Conservation (phyloP, 1,284 basidiomycete genomes). For the Microbotryum saponariae region DNA sequence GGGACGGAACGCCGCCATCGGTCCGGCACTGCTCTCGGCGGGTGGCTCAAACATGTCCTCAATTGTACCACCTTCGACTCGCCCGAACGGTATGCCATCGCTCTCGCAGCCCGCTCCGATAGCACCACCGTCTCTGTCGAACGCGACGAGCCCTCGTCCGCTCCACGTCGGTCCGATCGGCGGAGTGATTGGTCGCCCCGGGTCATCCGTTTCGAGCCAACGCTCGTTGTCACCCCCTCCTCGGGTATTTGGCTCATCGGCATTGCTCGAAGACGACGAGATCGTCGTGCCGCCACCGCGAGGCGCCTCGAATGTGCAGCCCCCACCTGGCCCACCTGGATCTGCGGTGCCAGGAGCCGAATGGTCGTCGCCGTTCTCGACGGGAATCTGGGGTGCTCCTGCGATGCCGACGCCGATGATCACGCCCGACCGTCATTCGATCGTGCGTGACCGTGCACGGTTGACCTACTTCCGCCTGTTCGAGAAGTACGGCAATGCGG, state of each 20-base stretch:
- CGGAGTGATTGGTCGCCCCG: constrained; percentile 21
- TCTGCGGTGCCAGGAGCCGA: constrained; percentile 4
- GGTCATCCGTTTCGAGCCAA: constrained; percentile 10
- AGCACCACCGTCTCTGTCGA: constrained; percentile 1
- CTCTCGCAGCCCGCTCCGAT: neutral
- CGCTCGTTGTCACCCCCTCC: constrained; percentile 14
- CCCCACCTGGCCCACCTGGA: neutral
- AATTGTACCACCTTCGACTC: neutral
- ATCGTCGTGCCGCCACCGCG: constrained; percentile 23
- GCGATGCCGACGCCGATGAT: constrained; percentile 18
- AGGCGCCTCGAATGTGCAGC: constrained; percentile 2
- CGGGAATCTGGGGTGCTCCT: constrained; percentile 27
- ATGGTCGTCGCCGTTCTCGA: constrained; percentile 15
- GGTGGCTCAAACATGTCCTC: constrained; percentile 2
- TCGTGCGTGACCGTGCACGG: constrained; percentile 33
- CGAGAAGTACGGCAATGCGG: constrained; percentile 20
- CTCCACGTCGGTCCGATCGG: constrained; percentile 17
- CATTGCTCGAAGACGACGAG: constrained; percentile 31
- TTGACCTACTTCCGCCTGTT: constrained; percentile 32
- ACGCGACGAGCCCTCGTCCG: constrained; percentile 4
- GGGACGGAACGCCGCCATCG: constrained; percentile 8
- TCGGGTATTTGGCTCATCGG: constrained; percentile 27
- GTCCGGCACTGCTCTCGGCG: constrained; percentile 7
- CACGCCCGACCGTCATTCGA: constrained; percentile 28
- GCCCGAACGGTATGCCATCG: constrained; percentile 11